phyloP scores from a whole-genome alignment of 306 rosid genomes.

The Corylus americana region DNA sequence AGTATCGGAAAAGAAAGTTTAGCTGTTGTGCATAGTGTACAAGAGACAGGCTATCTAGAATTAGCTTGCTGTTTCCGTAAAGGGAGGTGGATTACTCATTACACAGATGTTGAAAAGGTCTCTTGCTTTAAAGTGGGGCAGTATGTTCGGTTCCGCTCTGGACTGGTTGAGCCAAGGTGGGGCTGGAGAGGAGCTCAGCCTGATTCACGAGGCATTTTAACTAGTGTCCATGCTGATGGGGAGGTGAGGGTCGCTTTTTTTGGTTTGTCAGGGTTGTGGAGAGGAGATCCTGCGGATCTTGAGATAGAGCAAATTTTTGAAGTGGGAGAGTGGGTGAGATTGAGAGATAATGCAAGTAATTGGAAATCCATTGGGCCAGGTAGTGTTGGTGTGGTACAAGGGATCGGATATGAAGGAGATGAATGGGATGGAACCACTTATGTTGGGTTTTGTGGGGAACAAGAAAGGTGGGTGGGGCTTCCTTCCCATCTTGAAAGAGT shows the following conservation, averaged over 20 bases:
- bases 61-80: slow-evolving; percentile 97
- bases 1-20: slow-evolving; percentile 84
- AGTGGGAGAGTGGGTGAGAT: slow-evolving; percentile 95
- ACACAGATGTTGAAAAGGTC: slow-evolving; percentile 89
- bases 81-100: slow-evolving; percentile 88
- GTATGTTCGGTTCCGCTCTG: slow-evolving; percentile 77
- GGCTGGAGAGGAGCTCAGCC: slow-evolving; percentile 95
- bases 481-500: slow-evolving; percentile 67
- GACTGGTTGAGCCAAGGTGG: slow-evolving; percentile 89
- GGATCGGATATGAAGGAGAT: slow-evolving; percentile 77
- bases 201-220: slow-evolving; percentile 75
- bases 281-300: slow-evolving; percentile 91
- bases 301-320: slow-evolving; percentile 77
- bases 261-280: slow-evolving; percentile 85
- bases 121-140: slow-evolving; percentile 83
- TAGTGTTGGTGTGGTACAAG: slow-evolving; percentile 91
- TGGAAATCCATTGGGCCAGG: slow-evolving; percentile 89
- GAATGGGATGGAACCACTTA: slow-evolving; percentile 69
- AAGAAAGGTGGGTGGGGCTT: slow-evolving; percentile 90
- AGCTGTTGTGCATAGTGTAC: slow-evolving; percentile 94
- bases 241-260: slow-evolving; percentile 83
- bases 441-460: slow-evolving; percentile 93
- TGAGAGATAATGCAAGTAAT: slow-evolving; percentile 53
- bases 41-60: slow-evolving; percentile 90
- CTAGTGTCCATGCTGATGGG: slow-evolving; percentile 90